phyloP scores from a whole-genome alignment of 441 rosid species.

The Adansonia gregorii region DNA sequence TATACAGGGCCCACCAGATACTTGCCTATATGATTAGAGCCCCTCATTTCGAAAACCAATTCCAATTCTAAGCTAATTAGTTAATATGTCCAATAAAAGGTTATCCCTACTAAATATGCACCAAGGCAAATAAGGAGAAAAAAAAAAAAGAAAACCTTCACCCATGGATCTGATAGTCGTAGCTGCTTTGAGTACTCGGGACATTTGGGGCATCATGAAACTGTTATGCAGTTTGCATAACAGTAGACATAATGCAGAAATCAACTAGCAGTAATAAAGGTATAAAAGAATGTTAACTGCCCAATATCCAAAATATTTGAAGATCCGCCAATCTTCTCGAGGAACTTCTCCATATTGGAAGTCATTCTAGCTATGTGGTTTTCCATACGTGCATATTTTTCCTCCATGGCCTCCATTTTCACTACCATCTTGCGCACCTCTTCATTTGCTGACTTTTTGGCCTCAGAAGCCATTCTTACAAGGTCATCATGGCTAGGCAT shows the following conservation, averaged over 20 bases:
- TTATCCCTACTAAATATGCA: neutral
- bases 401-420: slow-evolving; percentile 49
- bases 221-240: slow-evolving; percentile 13
- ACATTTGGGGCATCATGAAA: slow-evolving; percentile 24
- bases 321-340: slow-evolving; percentile 35
- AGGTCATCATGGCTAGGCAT: slow-evolving; percentile 27
- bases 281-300: slow-evolving; percentile 30
- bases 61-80: slow-evolving; percentile 5
- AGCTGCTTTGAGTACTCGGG: slow-evolving; percentile 25
- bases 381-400: slow-evolving; percentile 44
- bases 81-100: neutral
- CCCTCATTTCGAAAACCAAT: slow-evolving; percentile 6
- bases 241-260: neutral
- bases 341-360: slow-evolving; percentile 38
- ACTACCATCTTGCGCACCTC: slow-evolving; percentile 39
- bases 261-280: neutral
- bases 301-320: slow-evolving; percentile 15
- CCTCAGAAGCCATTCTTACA: slow-evolving; percentile 35
- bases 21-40: slow-evolving; percentile 7
- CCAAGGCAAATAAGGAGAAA: neutral
- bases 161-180: neutral
- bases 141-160: neutral
- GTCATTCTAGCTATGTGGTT: slow-evolving; percentile 39
- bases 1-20: neutral
- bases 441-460: slow-evolving; percentile 36